These are phyloP conservation scores for Penicillium crustosum DNA, from an alignment of 2,329 filamentous ascomycete genomes.

Conservation along the genomic window DNA sequence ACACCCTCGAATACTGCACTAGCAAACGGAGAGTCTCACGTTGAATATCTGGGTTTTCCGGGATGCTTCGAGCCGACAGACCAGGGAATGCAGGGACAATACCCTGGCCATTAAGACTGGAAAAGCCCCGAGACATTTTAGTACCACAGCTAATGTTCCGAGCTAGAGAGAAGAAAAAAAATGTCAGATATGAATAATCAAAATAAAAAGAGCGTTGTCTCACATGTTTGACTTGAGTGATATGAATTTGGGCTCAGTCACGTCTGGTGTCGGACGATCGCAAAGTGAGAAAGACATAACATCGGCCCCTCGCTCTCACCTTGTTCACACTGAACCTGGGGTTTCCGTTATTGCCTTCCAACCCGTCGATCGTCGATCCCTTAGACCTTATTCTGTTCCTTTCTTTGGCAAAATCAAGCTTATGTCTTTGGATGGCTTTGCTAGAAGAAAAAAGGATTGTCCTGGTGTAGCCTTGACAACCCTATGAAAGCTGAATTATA, in stretches of 20 bases:
- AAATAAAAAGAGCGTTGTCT: not conserved
- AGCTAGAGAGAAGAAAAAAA: not conserved
- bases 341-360: not conserved
- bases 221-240: not conserved
- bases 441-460: not conserved
- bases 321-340: not conserved
- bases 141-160: not conserved
- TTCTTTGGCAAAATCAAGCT: not conserved
- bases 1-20: not conserved
- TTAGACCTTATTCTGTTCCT: not conserved
- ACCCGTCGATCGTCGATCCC: not conserved
- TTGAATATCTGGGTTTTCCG: conserved; percentile 3
- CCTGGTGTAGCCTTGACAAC: not conserved
- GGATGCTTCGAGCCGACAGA: conserved; percentile 4
- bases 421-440: not conserved
- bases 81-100: conserved; percentile 4
- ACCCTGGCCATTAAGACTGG: not conserved
- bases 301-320: not conserved
- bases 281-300: conserved; percentile 10
- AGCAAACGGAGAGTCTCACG: conserved; percentile 1
- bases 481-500: not conserved
- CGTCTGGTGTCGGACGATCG: conserved; percentile 1
- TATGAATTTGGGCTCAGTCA: not conserved
- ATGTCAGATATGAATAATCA: not conserved
- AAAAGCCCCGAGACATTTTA: not conserved